A percentile compares a stretch with the other conserved stretches of the same genome.
Evolutionary conservation across 805 yeast species (phyloP).

Genomic region (Suhomyces emberorum): DNA sequence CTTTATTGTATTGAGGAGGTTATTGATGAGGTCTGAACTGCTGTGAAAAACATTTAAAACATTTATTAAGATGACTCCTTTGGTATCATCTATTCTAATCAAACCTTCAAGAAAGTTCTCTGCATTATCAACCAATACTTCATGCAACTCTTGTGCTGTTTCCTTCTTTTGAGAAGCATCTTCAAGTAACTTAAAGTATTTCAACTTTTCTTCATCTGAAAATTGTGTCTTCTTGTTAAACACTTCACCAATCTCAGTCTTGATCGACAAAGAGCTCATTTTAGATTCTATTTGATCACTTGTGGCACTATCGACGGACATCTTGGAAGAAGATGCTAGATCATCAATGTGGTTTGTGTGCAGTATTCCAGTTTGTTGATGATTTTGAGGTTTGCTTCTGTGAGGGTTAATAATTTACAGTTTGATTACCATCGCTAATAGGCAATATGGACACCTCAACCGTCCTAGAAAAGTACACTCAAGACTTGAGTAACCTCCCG

Average conservation of each 20-base stretch:
- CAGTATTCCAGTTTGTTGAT: too few relatives aligned
- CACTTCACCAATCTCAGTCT: background rate
- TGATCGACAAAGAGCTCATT: background rate
- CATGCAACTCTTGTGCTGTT: constrained; percentile 10
- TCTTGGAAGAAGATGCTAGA: too few relatives aligned
- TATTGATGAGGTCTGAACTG: constrained; percentile 1
- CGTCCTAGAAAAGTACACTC: constrained; percentile 45
- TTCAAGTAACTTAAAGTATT: background rate
- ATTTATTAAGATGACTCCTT: constrained; percentile 15
- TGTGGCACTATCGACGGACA: too few relatives aligned
- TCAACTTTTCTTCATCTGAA: background rate
- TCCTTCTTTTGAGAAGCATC: constrained; percentile 5
- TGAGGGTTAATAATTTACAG: too few relatives aligned
- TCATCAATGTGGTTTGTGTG: too few relatives aligned
- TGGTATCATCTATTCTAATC: constrained; percentile 11
- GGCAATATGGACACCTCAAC: constrained; percentile 87
- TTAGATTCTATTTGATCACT: background rate
- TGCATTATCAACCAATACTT: constrained; percentile 16
- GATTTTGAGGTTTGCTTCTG: too few relatives aligned
- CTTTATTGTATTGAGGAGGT: constrained; percentile 8
- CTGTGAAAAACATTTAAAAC: constrained; percentile 1
- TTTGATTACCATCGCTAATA: too few relatives aligned
- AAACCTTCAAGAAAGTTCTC: constrained; percentile 15
- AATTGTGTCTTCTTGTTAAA: background rate
- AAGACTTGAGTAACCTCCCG: constrained; percentile 78